These are phyloP conservation scores for Cryptosporidium bovis DNA, from an alignment of 169 alveolate species.

Conservation along the genomic window DNA sequence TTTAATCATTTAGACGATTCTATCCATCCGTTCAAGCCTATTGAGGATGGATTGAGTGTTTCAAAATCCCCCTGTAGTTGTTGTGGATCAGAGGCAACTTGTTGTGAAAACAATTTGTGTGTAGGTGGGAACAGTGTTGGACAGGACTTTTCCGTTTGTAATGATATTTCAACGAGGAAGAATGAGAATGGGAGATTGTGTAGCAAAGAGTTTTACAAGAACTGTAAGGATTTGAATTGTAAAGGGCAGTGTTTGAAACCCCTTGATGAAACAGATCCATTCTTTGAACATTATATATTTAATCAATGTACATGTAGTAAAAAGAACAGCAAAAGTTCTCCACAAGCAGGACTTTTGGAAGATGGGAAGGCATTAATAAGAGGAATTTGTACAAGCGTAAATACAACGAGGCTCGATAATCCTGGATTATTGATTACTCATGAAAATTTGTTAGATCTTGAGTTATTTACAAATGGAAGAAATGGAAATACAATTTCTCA, in stretches of 20 bases:
- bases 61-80: slow-evolving; percentile 67
- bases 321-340: slow-evolving; percentile 49
- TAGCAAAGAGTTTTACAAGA: slow-evolving; percentile 34
- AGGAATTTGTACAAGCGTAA: slow-evolving; percentile 44
- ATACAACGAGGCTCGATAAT: slow-evolving; percentile 43
- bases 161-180: not conserved
- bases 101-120: slow-evolving; percentile 73
- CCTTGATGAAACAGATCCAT: slow-evolving; percentile 54
- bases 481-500: slow-evolving; percentile 57
- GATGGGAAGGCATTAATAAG: slow-evolving; percentile 71
- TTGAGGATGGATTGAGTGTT: slow-evolving; percentile 55
- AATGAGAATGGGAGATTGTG: slow-evolving; percentile 19
- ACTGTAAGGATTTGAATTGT: slow-evolving; percentile 52
- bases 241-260: slow-evolving; percentile 70
- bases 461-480: slow-evolving; percentile 41
- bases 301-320: slow-evolving; percentile 72
- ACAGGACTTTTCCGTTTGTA: slow-evolving; percentile 56
- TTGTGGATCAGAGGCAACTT: slow-evolving; percentile 66
- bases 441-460: slow-evolving; percentile 45
- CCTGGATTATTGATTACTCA: slow-evolving; percentile 43
- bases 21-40: slow-evolving; percentile 42
- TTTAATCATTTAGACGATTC: slow-evolving; percentile 41
- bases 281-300: slow-evolving; percentile 50
- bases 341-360: slow-evolving; percentile 64
- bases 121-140: slow-evolving; percentile 73